These are phyloP conservation scores for Euphorbia pulcherrima DNA, from an alignment of 345 rosid species.

Conservation along the genomic window DNA sequence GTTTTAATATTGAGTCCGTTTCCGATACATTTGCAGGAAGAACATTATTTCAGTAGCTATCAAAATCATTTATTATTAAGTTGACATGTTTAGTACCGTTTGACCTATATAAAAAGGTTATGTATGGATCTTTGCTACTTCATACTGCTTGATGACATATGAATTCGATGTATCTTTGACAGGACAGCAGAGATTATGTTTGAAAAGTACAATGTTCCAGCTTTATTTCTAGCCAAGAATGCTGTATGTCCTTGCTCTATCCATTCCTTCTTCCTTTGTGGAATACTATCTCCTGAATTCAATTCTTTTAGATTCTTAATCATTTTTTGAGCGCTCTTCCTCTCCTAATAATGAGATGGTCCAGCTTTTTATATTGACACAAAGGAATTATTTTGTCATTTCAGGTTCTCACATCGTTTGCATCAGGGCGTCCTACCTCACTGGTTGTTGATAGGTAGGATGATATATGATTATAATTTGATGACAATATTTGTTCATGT, in stretches of 20 bases:
- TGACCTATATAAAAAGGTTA: neutral
- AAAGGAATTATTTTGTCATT: slow-evolving; percentile 22
- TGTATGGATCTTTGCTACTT: neutral
- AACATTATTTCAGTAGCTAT: neutral
- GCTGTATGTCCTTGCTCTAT: slow-evolving; percentile 55
- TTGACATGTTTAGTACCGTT: neutral
- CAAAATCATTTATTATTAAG: neutral
- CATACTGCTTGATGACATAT: slow-evolving; percentile 10
- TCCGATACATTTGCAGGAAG: neutral
- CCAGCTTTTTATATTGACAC: slow-evolving; percentile 4
- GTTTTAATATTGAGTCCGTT: neutral
- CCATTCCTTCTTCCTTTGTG: slow-evolving; percentile 6
- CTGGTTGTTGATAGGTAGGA: slow-evolving; percentile 87
- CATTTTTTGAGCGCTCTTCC: neutral
- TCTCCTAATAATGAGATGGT: neutral
- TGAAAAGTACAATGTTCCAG: slow-evolving; percentile 92
- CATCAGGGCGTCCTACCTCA: slow-evolving; percentile 98
- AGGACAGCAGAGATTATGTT: slow-evolving; percentile 95
- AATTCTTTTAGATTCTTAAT: neutral
- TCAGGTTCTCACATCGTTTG: slow-evolving; percentile 97
- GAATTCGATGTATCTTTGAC: slow-evolving; percentile 28
- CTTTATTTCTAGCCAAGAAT: slow-evolving; percentile 96
- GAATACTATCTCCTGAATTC: slow-evolving; percentile 1
- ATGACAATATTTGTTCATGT: neutral
- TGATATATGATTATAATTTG: slow-evolving; percentile 10